A percentile compares a stretch with the other conserved stretches of the same genome.
Evolutionary conservation across 1,139 yeast species (phyloP).

Genomic region (Magnusiomyces tetraspermus): DNA sequence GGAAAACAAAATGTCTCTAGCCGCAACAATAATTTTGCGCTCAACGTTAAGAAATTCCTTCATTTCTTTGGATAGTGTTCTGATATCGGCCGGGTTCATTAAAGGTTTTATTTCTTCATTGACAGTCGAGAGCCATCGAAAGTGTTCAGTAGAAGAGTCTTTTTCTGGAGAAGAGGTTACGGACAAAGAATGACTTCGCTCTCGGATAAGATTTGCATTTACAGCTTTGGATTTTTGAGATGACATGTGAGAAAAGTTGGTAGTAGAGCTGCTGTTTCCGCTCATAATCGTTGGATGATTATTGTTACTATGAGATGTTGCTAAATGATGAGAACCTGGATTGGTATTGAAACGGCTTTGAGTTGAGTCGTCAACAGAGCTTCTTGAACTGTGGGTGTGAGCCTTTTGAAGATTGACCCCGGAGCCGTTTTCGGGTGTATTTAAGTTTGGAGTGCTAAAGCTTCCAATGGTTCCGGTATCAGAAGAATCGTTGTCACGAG

Average conservation of each 20-base stretch:
- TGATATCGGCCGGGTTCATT: background rate
- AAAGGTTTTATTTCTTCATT: conserved; percentile 26
- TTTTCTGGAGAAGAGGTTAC: conserved; percentile 21
- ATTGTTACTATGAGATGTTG: no score
- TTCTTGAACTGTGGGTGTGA: no score
- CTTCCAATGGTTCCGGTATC: background rate
- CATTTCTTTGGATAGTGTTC: conserved; percentile 10
- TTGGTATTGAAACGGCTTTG: no score
- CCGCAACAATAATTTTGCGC: conserved; percentile 27
- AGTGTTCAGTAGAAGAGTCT: conserved; percentile 44
- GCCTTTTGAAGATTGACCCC: background rate
- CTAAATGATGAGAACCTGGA: no score
- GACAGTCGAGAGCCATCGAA: conserved; percentile 60
- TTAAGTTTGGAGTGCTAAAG: background rate
- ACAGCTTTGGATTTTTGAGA: background rate
- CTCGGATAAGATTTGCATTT: conserved; percentile 5
- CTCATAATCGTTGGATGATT: no score
- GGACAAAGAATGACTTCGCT: conserved; percentile 14
- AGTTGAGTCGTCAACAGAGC: no score
- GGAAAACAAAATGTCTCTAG: conserved; percentile 33
- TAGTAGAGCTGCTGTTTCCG: background rate
- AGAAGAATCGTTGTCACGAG: background rate
- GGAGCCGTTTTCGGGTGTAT: background rate
- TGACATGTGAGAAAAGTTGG: background rate
- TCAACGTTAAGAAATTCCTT: conserved; percentile 8